A percentile compares a stretch with the other conserved stretches of the same genome.
Conservation (phyloP, 2,329 filamentous ascomycete genomes). For the Pseudogymnoascus sp. region DNA sequence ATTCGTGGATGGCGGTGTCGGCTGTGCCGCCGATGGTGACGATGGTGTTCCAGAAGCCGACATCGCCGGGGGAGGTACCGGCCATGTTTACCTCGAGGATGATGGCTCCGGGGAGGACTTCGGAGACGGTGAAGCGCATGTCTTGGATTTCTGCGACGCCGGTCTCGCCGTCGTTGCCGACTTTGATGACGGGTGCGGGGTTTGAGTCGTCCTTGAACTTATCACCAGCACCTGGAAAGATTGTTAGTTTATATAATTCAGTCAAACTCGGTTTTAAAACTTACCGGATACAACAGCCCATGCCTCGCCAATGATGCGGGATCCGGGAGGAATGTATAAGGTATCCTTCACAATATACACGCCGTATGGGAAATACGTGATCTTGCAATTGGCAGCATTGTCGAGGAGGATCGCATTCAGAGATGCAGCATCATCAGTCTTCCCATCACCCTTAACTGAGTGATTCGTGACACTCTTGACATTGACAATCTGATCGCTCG, state of each 20-base stretch:
- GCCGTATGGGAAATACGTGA: slow-evolving; percentile 34
- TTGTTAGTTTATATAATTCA: not conserved
- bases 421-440: slow-evolving; percentile 29
- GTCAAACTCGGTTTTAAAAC: not conserved
- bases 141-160: slow-evolving; percentile 45
- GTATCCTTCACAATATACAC: slow-evolving; percentile 41
- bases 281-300: slow-evolving; percentile 34
- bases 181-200: slow-evolving; percentile 41
- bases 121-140: slow-evolving; percentile 44
- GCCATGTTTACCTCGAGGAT: slow-evolving; percentile 46
- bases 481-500: slow-evolving; percentile 37
- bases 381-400: slow-evolving; percentile 17
- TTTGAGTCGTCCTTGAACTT: slow-evolving; percentile 35
- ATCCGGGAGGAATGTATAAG: slow-evolving; percentile 40
- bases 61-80: slow-evolving; percentile 41
- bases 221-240: slow-evolving; percentile 40
- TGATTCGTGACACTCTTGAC: slow-evolving; percentile 37
- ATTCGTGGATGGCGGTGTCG: slow-evolving; percentile 32
- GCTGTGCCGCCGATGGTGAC: slow-evolving; percentile 41
- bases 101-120: slow-evolving; percentile 36
- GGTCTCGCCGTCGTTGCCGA: slow-evolving; percentile 44
- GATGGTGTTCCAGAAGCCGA: slow-evolving; percentile 43
- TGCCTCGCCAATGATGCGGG: slow-evolving; percentile 48
- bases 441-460: slow-evolving; percentile 37
- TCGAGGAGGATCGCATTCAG: slow-evolving; percentile 28